These are phyloP conservation scores for Hyphopichia pseudoburtonii DNA, from an alignment of 1,139 yeast genomes.

Conservation along the genomic window DNA sequence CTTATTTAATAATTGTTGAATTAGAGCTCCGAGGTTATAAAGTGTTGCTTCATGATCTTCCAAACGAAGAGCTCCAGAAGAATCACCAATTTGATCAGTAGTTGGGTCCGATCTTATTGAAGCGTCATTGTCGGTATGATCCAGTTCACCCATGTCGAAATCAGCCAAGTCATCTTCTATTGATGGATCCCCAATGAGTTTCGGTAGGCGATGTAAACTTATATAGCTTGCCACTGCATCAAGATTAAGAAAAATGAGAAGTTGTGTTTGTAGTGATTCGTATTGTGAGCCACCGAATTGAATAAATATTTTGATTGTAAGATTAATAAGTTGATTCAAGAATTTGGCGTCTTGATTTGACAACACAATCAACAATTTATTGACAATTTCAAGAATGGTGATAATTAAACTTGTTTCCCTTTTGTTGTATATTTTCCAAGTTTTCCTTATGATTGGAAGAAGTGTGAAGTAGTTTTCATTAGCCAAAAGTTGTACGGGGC, in stretches of 20 bases:
- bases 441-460: slow-evolving; percentile 20
- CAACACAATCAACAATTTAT: slow-evolving; percentile 31
- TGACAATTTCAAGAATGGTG: slow-evolving; percentile 33
- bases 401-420: slow-evolving; percentile 25
- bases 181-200: slow-evolving; percentile 14
- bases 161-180: neutral
- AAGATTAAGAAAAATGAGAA: slow-evolving; percentile 38
- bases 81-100: slow-evolving; percentile 6
- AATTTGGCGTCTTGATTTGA: slow-evolving; percentile 32
- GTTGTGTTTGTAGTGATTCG: slow-evolving; percentile 32
- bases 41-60: slow-evolving; percentile 12
- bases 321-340: slow-evolving; percentile 26
- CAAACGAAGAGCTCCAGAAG: neutral
- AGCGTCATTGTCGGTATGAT: slow-evolving; percentile 6
- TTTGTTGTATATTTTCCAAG: slow-evolving; percentile 13
- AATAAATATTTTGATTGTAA: slow-evolving; percentile 32
- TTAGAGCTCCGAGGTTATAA: slow-evolving; percentile 22
- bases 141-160: neutral
- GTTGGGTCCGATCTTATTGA: slow-evolving; percentile 6
- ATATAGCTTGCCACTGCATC: slow-evolving; percentile 17
- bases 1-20: slow-evolving; percentile 20
- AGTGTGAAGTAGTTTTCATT: slow-evolving; percentile 21
- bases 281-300: slow-evolving; percentile 29
- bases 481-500: slow-evolving; percentile 17
- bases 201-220: slow-evolving; percentile 16